Base-by-base conservation (phyloP, 2,329 filamentous ascomycete species). In the Penicillium olsonii region DNA sequence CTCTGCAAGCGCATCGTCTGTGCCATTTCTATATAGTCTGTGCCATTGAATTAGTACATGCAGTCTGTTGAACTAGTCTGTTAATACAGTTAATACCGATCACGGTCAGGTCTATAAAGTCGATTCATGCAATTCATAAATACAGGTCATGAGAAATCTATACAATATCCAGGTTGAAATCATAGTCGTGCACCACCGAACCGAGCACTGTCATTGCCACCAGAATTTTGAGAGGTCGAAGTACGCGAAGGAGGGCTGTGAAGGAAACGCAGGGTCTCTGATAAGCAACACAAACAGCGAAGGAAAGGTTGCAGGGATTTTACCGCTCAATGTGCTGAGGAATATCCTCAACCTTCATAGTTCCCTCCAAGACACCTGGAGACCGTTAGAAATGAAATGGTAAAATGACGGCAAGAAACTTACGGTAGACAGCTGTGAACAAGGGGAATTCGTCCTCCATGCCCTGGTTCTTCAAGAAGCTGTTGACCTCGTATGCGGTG, bases 401-500 rank as follows among this genome's bases (percentile, higher is more conserved):
- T 12, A 5, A 59, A 35, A 24, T 29, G 18, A 11, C n/a, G 35
- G 9, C 12, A 31, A 39, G 12, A 27, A 60, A 66, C 76, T 71
- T 66, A 78, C 77, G 76, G 65, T 90, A 85, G 42, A 97, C 92
- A 1, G 90, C 90, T 8, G 90, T 96, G 69, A 99, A 95, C 5
- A 99, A 77, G 17, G 94, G 94, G 69, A 95, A 99, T 43, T 95
- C 87, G 26, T 83, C 77, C 74, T 95, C 91, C 57, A 87, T 75
- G 1, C 87, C 88, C 58, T 88, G 81, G 42, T 84, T 83, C 76
- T 87, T 89, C 65, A 99, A 74, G 73, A 97, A 97, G 42, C 80
- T 84, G 75, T 95, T 89, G 35, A 99, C 92, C 71, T 99, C 94
- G 56, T 86, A 83, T 8, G 94, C 92, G 3, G 94, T 99, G 61